Base-by-base conservation (phyloP, 176 grass and related monocot species). In the Hyparrhenia diplandra region DNA sequence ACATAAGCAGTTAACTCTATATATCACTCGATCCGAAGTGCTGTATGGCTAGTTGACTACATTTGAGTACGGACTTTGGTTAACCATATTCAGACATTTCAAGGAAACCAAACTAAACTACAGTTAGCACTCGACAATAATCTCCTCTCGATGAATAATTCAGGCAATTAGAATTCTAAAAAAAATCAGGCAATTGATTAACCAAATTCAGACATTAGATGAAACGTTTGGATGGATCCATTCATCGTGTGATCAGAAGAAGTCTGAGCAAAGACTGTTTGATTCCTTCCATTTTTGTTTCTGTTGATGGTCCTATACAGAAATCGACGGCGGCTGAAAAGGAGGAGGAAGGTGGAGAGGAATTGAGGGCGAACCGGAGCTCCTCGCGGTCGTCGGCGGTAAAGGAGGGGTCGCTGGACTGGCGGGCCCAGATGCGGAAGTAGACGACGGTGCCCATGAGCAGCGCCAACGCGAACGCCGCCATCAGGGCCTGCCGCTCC, bases 361-460 rank as follows among this genome's bases (percentile, higher is more conserved):
- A 42, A 29, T 11, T 23, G 41, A 1, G 32, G 35, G 4, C 81
- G 81, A 70, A 89, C 87, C 87, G 77, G 82, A 89, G 87, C 82
- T 85, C 82, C 71, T 89, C 87, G 77, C 71, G 82, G 65, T 89
- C 87, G 77, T 89, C 82, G 64, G 36, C 71, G 77, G 87, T 89
- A n/a, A 85, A 89, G 32, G 82, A 85, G 55, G 77, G 87, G 55
- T 89, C 82, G 77, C 43, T 69, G 71, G 87, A 81, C 82, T 89
- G 87, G 82, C 77, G 82, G 51, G 87, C 77, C 87, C 87, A 89
- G 82, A 89, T 85, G 82, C 82, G 87, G 42, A 89, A 77, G 82
- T 85, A 89, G 77, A 89, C 87, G 77, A 71, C 71, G 82, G 71
- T 85, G 77, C 87, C 87, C 82, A 85, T 80, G 54, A 89, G 71